A percentile compares a stretch with the other conserved stretches of the same genome.
Conservation (phyloP, 139 green algal species). For the Klebsormidium nitens region DNA sequence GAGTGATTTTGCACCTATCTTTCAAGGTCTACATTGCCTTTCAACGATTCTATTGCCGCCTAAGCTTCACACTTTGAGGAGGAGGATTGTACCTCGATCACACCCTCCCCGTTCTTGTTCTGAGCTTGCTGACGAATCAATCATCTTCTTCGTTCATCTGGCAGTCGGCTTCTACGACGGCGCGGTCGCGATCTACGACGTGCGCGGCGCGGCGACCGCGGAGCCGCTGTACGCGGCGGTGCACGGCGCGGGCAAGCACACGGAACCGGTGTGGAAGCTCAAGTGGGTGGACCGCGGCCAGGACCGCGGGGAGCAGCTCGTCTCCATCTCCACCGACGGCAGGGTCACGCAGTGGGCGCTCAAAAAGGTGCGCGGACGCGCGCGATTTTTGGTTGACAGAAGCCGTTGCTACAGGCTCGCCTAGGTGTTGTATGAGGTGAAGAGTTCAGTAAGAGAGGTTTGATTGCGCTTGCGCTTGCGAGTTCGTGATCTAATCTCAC, state of each 20-base stretch:
- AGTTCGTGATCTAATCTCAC: too few species aligned
- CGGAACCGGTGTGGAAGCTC: conserved; percentile 50
- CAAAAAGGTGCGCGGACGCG: conserved; percentile 37
- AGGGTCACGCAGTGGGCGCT: conserved; percentile 73
- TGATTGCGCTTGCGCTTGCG: too few species aligned
- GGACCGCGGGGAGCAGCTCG: conserved; percentile 68
- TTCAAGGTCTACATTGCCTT: too few species aligned
- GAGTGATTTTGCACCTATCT: too few species aligned
- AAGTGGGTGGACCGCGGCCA: conserved; percentile 61
- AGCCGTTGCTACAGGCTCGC: neutral
- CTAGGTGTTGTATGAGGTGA: neutral
- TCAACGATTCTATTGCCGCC: too few species aligned
- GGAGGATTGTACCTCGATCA: too few species aligned
- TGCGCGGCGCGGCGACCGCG: conserved; percentile 38
- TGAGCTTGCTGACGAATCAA: too few species aligned
- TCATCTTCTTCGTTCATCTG: too few species aligned
- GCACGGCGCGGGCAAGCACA: conserved; percentile 58
- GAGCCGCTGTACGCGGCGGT: conserved; percentile 52
- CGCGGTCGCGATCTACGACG: conserved; percentile 63
- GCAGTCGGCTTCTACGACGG: conserved; percentile 62
- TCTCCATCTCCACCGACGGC: conserved; percentile 82
- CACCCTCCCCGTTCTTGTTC: too few species aligned
- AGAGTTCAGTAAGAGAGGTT: too few species aligned
- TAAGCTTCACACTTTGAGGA: too few species aligned
- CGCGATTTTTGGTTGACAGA: too few species aligned